Conservation (phyloP, 257 asterid species). For the Linderniella brevidens region DNA sequence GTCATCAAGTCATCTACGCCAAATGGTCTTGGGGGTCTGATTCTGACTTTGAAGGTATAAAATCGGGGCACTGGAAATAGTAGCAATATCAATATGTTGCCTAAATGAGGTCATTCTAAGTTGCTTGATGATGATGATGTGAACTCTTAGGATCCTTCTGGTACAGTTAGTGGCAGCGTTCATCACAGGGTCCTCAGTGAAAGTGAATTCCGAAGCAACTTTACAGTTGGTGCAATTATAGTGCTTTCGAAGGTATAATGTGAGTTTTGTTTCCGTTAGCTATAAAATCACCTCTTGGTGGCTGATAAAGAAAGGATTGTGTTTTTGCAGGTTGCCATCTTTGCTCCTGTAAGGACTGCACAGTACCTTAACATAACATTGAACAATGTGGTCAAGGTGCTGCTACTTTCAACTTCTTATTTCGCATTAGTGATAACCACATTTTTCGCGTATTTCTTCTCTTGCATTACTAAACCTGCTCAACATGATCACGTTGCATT, state of each 20-base stretch:
- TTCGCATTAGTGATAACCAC: neutral
- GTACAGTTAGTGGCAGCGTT: conserved; percentile 62
- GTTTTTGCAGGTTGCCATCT: conserved; percentile 53
- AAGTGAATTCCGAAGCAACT: conserved; percentile 37
- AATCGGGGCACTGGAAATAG: neutral
- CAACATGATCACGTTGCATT: neutral
- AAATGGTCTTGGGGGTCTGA: conserved; percentile 62
- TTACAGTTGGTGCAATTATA: conserved; percentile 52
- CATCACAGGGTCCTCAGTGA: conserved; percentile 63
- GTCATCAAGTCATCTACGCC: conserved; percentile 64
- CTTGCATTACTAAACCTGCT: no score
- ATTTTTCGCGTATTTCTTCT: no score
- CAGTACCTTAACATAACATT: conserved; percentile 63
- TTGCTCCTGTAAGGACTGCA: conserved; percentile 48
- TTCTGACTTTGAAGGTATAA: conserved; percentile 61
- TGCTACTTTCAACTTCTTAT: neutral
- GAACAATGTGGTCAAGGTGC: conserved; percentile 57
- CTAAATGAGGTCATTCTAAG: neutral
- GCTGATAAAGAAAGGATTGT: neutral
- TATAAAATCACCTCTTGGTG: neutral
- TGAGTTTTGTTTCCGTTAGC: conserved; percentile 9
- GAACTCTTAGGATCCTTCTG: conserved; percentile 70
- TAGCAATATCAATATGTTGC: neutral
- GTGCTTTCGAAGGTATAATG: conserved; percentile 57
- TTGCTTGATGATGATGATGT: neutral